A percentile compares a stretch with the other conserved stretches of the same genome.
Conservation (phyloP, 805 yeast species). For the Cyberlindnera bimundalis region DNA sequence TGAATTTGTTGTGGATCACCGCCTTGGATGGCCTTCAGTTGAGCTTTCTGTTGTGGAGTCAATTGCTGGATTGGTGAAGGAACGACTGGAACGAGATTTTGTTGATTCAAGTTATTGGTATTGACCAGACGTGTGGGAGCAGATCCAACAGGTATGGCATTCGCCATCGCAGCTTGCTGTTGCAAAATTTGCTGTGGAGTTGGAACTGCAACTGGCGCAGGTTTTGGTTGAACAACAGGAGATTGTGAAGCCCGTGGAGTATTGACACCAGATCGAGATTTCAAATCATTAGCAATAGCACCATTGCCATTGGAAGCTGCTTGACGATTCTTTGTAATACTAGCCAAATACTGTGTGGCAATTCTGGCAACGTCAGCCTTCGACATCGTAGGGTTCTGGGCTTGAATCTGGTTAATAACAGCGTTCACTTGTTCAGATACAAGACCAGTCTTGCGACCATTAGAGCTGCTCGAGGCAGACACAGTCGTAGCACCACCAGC, state of each 20-base stretch:
- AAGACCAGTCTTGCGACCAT: slow-evolving; percentile 30
- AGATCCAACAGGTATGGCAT: slow-evolving; percentile 26
- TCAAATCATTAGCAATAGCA: neutral
- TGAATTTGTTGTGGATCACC: slow-evolving; percentile 25
- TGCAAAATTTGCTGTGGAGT: slow-evolving; percentile 40
- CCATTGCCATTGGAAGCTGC: slow-evolving; percentile 20
- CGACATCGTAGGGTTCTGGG: slow-evolving; percentile 59
- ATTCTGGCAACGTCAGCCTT: slow-evolving; percentile 63
- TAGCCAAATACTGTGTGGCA: slow-evolving; percentile 62
- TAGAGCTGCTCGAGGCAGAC: slow-evolving; percentile 1
- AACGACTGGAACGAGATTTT: slow-evolving; percentile 6
- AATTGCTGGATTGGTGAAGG: slow-evolving; percentile 10
- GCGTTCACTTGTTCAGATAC: slow-evolving; percentile 65
- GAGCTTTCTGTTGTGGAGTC: slow-evolving; percentile 31
- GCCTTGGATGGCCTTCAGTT: slow-evolving; percentile 25
- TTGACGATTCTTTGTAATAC: slow-evolving; percentile 42
- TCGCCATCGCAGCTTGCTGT: slow-evolving; percentile 34
- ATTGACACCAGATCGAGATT: slow-evolving; percentile 4
- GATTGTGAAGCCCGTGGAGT: slow-evolving; percentile 12
- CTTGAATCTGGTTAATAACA: slow-evolving; percentile 58
- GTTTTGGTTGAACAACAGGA: slow-evolving; percentile 10
- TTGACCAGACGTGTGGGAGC: slow-evolving; percentile 5
- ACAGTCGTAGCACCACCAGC: slow-evolving; percentile 11
- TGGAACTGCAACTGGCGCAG: slow-evolving; percentile 22
- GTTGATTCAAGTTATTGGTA: neutral